Evolutionary conservation across 768 basidiomycete genomes (phyloP), one percentile per base, ranked within the genome.

Genomic region (Exidia glandulosa): DNA sequence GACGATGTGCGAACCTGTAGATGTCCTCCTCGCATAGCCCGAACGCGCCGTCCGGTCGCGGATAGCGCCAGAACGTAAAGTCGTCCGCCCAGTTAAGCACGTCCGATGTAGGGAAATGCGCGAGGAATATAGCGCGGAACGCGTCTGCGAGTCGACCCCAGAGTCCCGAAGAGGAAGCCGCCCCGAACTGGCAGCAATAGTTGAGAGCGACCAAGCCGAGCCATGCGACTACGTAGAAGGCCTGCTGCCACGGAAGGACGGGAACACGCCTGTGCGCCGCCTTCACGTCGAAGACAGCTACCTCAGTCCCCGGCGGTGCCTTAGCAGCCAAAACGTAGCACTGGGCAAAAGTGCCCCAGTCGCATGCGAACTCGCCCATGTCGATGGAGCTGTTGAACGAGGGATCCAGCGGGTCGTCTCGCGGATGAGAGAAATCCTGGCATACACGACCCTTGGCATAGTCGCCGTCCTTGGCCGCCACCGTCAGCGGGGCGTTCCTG

Each of bases 1-100:
- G 60, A 0, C 56, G 33, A 0, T 59, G 54, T 0, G 73, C 69
- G 6, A n/a, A n/a, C n/a, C n/a, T n/a, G n/a, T n/a, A n/a, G n/a
- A n/a, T n/a, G n/a, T n/a, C n/a, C n/a, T n/a, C n/a, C n/a, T n/a
- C n/a, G n/a, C n/a, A n/a, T n/a, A n/a, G n/a, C n/a, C n/a, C n/a
- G n/a, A n/a, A n/a, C n/a, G n/a, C n/a, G n/a, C n/a, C n/a, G n/a
- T n/a, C n/a, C 6, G n/a, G n/a, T n/a, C n/a, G n/a, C n/a, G n/a
- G n/a, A n/a, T n/a, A n/a, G n/a, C 2, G 70, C 67, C 2, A 73
- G 55, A 65, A 60, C n/a, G 65, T 57, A 57, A 76, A 75, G 56
- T 77, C 69, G 66, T 77, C 73, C 0, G 76, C 74, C 75, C 76
- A 77, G 59, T 76, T 76, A 23, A 41, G 19, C n/a, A n/a, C 61